phyloP scores from a whole-genome alignment of 495 filamentous ascomycete species.

The Aspergillus sclerotiicarbonarius region DNA sequence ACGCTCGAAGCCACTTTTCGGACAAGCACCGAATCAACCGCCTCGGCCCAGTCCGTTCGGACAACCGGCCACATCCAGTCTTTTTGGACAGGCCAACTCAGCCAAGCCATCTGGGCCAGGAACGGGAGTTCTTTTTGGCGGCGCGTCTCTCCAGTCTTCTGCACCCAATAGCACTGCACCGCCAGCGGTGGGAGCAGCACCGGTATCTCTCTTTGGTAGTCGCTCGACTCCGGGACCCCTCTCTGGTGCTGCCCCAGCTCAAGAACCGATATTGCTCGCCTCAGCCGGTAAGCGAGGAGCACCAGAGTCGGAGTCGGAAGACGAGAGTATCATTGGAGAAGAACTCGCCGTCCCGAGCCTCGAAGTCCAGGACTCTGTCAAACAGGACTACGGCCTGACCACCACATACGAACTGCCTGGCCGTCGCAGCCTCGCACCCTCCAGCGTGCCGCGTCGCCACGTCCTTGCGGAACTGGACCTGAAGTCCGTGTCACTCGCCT shows the following conservation, averaged over 20 bases:
- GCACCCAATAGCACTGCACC: too few relatives aligned
- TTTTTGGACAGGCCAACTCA: not conserved
- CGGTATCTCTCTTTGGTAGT: too few relatives aligned
- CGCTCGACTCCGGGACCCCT: not conserved
- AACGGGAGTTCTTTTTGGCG: too few relatives aligned
- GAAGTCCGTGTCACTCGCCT: conserved; percentile 33
- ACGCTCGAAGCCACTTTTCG: not conserved
- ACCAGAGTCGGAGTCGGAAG: not conserved
- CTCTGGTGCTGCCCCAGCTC: not conserved
- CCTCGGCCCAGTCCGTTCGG: not conserved
- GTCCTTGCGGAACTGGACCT: conserved; percentile 43
- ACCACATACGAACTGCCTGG: conserved; percentile 62
- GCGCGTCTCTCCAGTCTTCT: too few relatives aligned
- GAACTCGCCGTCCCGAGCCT: conserved; percentile 8
- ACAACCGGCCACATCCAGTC: not conserved
- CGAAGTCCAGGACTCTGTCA: conserved; percentile 31
- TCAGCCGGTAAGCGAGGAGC: not conserved
- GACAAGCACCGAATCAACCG: not conserved
- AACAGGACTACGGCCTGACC: conserved; percentile 52
- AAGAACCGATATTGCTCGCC: not conserved
- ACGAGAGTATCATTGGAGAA: not conserved
- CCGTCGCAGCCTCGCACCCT: conserved; percentile 45
- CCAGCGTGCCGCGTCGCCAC: conserved; percentile 38
- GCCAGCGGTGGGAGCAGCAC: too few relatives aligned
- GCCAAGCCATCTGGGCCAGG: too few relatives aligned